phyloP scores from a whole-genome alignment of 2,329 filamentous ascomycete species.

The Knufia petricola region DNA sequence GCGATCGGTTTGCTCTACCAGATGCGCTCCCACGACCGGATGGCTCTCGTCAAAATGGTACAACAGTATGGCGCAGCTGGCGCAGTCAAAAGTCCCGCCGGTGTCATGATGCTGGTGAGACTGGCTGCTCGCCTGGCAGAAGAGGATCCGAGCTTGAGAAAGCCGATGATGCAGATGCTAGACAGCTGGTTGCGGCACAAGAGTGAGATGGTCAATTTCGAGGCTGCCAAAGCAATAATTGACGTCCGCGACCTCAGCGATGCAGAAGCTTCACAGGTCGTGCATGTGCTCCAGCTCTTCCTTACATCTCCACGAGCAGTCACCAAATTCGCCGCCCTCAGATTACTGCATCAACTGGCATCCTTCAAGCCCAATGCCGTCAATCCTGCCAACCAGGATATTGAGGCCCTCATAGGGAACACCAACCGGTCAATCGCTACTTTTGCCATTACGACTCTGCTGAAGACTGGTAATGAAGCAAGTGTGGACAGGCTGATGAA shows the following conservation, averaged over 20 bases:
- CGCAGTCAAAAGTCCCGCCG: conserved; percentile 88
- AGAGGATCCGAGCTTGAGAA: conserved; percentile 78
- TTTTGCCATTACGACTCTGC: conserved; percentile 92
- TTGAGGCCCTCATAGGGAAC: conserved; percentile 93
- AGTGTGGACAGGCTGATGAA: conserved; percentile 97
- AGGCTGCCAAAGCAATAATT: conserved; percentile 96
- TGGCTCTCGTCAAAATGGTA: conserved; percentile 99
- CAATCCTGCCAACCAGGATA: conserved; percentile 89
- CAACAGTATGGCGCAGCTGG: conserved; percentile 91
- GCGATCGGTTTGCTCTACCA: conserved; percentile 95
- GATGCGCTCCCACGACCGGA: conserved; percentile 93
- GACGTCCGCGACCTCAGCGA: conserved; percentile 90
- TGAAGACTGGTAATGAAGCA: conserved; percentile 96
- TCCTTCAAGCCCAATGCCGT: conserved; percentile 93
- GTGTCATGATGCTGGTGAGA: conserved; percentile 83
- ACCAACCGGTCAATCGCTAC: conserved; percentile 95
- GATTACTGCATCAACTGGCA: conserved; percentile 92
- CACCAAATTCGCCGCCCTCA: conserved; percentile 93
- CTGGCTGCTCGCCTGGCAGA: conserved; percentile 88
- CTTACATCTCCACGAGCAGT: conserved; percentile 89
- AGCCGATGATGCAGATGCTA: conserved; percentile 93
- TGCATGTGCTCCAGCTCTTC: conserved; percentile 93
- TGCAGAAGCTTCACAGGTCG: conserved; percentile 79
- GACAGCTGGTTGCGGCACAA: conserved; percentile 97
- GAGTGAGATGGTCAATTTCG: conserved; percentile 99